Base-by-base conservation (phyloP, 345 rosid genomes). In the Firmiana major region DNA sequence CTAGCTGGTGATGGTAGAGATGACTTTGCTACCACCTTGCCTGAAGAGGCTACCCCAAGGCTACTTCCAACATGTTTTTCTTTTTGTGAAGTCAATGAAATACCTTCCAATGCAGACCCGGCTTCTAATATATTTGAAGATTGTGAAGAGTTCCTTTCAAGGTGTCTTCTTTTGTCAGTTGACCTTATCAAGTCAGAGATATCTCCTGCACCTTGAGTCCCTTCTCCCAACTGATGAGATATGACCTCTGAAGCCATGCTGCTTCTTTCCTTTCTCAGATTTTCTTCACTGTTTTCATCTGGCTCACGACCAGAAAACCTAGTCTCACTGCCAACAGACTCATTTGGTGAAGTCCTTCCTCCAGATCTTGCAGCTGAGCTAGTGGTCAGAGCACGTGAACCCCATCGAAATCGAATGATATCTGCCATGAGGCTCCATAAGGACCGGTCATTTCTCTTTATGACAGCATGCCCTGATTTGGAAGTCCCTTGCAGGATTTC, bases 241-340 rank as follows among this genome's bases (percentile, higher is more conserved):
- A 78, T 64, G 74, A 80, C 81, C 81, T 85, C 91, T 58, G 75
- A 85, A 13, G 79, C 79, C 77, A 68, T 67, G 79, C 77, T 75
- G 45, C 70, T 75, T 84, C 72, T 81, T 74, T 83, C 90, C 79
- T 69, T 82, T 81, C 85, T 85, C 38, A 73, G 74, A 74, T 81
- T 87, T 67, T 88, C 88, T 34, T 88, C 93, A 75, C 76, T 85
- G 63, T 78, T 91, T 72, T 91, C 94, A 9, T 84, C 92, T 45
- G 79, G 90, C 75, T 92, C 99, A 83, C 46, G 94, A 49, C 97
- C 97, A 79, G 98, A 96, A 85, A 96, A 89, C 93, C 92, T 92
- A 48, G 93, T 79, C 67, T 88, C 97, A 71, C 90, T 89, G 43
- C 85, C 79, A 74, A 78, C 83, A 73, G 98, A 92, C 77, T 85